These are phyloP conservation scores for Globisporangium sylvaticum DNA, from an alignment of 352 stramenopile species.

Conservation along the genomic window DNA sequence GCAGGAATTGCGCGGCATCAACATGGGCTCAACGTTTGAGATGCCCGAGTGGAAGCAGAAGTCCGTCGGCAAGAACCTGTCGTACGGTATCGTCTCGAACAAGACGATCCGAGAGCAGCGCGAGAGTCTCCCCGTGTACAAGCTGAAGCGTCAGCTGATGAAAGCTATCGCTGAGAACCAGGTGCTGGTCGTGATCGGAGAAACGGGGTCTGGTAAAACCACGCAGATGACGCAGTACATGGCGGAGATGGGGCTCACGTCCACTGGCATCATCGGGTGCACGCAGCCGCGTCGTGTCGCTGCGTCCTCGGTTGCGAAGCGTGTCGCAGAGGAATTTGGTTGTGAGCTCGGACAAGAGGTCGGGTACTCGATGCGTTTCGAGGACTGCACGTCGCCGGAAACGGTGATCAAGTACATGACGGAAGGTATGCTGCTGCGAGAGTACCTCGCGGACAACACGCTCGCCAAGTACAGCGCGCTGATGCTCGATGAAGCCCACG, in stretches of 20 bases:
- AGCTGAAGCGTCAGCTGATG: slow-evolving; percentile 95
- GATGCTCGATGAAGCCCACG: slow-evolving; percentile 99
- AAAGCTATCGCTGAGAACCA: slow-evolving; percentile 94
- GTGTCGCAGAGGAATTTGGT: slow-evolving; percentile 96
- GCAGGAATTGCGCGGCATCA: slow-evolving; percentile 92
- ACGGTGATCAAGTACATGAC: slow-evolving; percentile 99
- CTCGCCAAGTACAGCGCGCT: slow-evolving; percentile 94
- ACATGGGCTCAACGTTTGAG: slow-evolving; percentile 88
- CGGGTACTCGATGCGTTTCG: slow-evolving; percentile 90
- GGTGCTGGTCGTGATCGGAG: slow-evolving; percentile 98
- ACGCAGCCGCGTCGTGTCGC: slow-evolving; percentile 98
- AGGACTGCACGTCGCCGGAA: slow-evolving; percentile 81
- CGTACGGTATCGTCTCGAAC: slow-evolving; percentile 95
- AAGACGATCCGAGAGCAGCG: slow-evolving; percentile 96
- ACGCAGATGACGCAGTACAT: slow-evolving; percentile 99
- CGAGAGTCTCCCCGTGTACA: slow-evolving; percentile 95
- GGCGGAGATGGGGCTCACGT: slow-evolving; percentile 96
- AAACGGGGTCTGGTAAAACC: slow-evolving; percentile 98
- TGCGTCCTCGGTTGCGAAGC: slow-evolving; percentile 96
- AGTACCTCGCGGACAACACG: slow-evolving; percentile 97
- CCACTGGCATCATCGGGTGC: slow-evolving; percentile 95
- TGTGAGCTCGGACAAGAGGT: slow-evolving; percentile 92
- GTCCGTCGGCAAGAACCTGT: slow-evolving; percentile 94
- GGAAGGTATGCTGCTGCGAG: slow-evolving; percentile 99
- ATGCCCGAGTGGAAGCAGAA: slow-evolving; percentile 98